Conservation (phyloP, 2,329 filamentous ascomycete species). For the Anisogramma anomala region DNA sequence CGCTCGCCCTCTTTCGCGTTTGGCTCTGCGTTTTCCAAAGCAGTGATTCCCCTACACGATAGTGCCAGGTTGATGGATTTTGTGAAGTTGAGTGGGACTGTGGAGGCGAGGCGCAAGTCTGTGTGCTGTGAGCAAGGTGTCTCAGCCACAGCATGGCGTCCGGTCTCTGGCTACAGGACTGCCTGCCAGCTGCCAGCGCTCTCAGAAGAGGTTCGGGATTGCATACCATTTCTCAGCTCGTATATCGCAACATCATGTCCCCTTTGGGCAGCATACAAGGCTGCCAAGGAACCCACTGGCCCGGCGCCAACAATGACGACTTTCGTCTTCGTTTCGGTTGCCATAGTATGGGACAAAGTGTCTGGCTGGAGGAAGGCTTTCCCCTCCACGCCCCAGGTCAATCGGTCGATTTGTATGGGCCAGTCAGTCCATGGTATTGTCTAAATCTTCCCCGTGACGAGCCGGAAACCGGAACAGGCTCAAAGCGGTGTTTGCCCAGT, state of each 20-base stretch:
- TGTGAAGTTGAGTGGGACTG: slow-evolving; percentile 83
- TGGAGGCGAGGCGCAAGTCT: slow-evolving; percentile 81
- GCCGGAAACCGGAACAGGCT: slow-evolving; percentile 7
- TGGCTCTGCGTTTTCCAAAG: slow-evolving; percentile 53
- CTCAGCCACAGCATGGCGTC: background rate
- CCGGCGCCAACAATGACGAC: slow-evolving; percentile 82
- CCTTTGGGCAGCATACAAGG: slow-evolving; percentile 79
- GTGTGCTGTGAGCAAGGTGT: background rate
- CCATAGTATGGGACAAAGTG: too few species aligned
- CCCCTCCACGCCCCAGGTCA: too few species aligned
- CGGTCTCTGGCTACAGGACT: too few species aligned
- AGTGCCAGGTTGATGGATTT: slow-evolving; percentile 97
- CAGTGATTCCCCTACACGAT: slow-evolving; percentile 86
- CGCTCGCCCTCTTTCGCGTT: slow-evolving; percentile 33
- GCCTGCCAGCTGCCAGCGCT: too few species aligned
- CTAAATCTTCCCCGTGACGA: too few species aligned
- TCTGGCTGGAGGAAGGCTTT: too few species aligned
- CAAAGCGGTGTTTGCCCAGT: too few species aligned
- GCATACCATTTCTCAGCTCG: slow-evolving; percentile 74
- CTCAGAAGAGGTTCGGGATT: background rate
- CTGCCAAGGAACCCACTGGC: slow-evolving; percentile 83
- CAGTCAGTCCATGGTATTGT: too few species aligned
- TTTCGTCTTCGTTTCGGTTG: slow-evolving; percentile 40
- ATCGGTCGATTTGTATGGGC: too few species aligned
- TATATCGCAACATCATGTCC: slow-evolving; percentile 90